phyloP scores from a whole-genome alignment of 164 flowering plant genomes.

The Tetracentron sinense region DNA sequence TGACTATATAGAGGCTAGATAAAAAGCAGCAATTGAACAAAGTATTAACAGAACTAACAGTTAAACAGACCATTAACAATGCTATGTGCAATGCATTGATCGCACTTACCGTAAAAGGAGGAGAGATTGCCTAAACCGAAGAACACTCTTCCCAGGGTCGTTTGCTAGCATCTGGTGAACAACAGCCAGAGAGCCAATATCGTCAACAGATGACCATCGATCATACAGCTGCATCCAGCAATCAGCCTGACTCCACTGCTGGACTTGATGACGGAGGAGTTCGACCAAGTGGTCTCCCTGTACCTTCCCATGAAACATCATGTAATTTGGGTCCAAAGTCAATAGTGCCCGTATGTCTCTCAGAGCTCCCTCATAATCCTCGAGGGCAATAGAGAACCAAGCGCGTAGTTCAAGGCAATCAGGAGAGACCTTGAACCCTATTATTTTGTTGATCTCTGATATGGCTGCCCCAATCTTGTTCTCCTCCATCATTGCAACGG shows the following conservation, averaged over 20 bases:
- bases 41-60: background rate
- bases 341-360: conserved; percentile 67
- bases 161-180: conserved; percentile 65
- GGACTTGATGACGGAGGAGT: conserved; percentile 45
- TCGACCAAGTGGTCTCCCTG: conserved; percentile 56
- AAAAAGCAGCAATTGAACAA: background rate
- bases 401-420: conserved; percentile 87
- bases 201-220: conserved; percentile 74
- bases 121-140: conserved; percentile 66
- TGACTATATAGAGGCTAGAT: background rate
- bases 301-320: conserved; percentile 66
- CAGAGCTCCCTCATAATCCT: conserved; percentile 67
- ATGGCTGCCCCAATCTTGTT: conserved; percentile 46
- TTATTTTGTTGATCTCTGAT: conserved; percentile 57
- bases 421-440: conserved; percentile 65
- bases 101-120: conserved; percentile 52
- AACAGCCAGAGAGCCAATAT: conserved; percentile 74
- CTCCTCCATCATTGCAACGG: conserved; percentile 51
- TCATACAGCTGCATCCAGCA: conserved; percentile 81
- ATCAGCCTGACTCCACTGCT: conserved; percentile 62
- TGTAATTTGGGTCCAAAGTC: conserved; percentile 66
- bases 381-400: conserved; percentile 56
- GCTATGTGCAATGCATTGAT: background rate
- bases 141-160: conserved; percentile 54
- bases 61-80: background rate